Conservation (phyloP, 768 basidiomycete species). For the Leucocoprinus sp. region DNA sequence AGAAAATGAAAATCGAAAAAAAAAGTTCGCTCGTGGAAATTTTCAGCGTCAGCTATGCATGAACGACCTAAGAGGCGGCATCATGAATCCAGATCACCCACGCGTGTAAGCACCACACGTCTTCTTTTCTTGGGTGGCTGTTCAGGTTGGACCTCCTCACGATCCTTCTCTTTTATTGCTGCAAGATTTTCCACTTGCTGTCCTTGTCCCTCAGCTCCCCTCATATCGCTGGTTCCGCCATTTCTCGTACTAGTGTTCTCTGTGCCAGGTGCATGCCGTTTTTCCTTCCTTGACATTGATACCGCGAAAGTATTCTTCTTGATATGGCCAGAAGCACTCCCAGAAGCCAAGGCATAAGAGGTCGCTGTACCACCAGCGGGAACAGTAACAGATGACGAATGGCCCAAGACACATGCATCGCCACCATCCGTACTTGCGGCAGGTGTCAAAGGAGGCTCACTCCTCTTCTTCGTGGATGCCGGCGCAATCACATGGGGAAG, state of each 20-base stretch:
- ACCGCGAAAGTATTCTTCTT: not conserved
- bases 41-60: too few species aligned
- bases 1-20: too few species aligned
- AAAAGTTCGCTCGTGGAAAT: too few species aligned
- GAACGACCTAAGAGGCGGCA: too few species aligned
- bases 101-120: slow-evolving; percentile 64
- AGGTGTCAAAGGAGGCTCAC: slow-evolving; percentile 41
- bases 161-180: not conserved
- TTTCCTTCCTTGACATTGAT: not conserved
- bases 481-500: slow-evolving; percentile 17
- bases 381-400: not conserved
- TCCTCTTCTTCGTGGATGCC: slow-evolving; percentile 28
- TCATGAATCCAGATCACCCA: slow-evolving; percentile 48
- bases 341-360: slow-evolving; percentile 15
- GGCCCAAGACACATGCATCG: not conserved
- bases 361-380: slow-evolving; percentile 11
- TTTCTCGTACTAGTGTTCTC: not conserved
- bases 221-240: slow-evolving; percentile 17
- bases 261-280: slow-evolving; percentile 17
- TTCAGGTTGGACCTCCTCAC: slow-evolving; percentile 16
- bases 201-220: slow-evolving; percentile 1
- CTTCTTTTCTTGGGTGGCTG: slow-evolving; percentile 84
- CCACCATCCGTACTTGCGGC: slow-evolving; percentile 40
- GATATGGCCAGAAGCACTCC: not conserved
- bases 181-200: not conserved